Base-by-base conservation (phyloP, 495 filamentous ascomycete genomes). In the Cryomyces minteri region DNA sequence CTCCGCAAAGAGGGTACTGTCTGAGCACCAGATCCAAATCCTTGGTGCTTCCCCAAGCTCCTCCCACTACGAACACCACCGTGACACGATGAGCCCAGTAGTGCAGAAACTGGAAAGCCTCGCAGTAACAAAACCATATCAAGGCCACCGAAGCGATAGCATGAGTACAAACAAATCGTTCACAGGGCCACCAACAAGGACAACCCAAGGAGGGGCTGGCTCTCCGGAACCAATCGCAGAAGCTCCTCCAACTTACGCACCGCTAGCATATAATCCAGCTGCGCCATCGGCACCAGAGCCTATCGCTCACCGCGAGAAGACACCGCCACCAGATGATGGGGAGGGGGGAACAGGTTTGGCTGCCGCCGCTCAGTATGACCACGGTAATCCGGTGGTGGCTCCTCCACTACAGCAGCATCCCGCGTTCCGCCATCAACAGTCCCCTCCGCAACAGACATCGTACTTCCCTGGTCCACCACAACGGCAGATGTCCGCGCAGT, bases 231-330 rank as follows among this genome's bases (percentile, higher is more conserved):
- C 10, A 12, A 25, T 25, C 18, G 18, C 18, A 14, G 61, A 64
- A 49, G 63, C 71, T 10, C 61, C 67, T 14, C 64, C 65, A 42
- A 66, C 54, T 40, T 77, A 73, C 43, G 67, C 70, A n/a, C 82
- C 84, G n/a, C 72, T 90, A 44, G 74, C 84, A 2, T 94, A 94
- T 53, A 94, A 94, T 60, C 87, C 87, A 0, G 85, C 87, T 0
- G 85, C 87, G 1, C 87, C 87, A 8, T 67, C 87, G 3, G 84
- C 84, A 1, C 82, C 87, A 4, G 87, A 94, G 56, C 76, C 76
- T 10, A 80, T 92, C 52, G 70, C 76, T 44, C 74, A 87, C 52
- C 76, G 87, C 41, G 86, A 94, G 63, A 90, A 93, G 67, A 94
- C 87, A 0, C 86, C 85, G 6, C 87, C 87, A 5, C 80, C 80